Percentiles rank a stretch among this genome's conserved stretches.
phyloP scores from a whole-genome alignment of 257 asterid genomes.

The Rubia yunnanensis region DNA sequence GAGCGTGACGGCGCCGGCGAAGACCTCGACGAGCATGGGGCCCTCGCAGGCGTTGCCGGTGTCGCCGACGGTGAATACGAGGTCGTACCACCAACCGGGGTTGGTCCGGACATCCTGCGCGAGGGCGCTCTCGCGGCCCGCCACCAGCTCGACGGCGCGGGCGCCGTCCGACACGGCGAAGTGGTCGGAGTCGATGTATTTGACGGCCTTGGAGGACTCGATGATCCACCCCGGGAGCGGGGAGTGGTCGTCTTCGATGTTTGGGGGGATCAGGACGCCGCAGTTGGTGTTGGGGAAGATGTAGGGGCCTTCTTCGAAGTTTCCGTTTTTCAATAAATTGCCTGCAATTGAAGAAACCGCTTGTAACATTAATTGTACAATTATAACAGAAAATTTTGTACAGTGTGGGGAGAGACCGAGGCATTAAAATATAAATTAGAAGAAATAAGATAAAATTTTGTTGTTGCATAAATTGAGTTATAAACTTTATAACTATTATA shows the following conservation, averaged over 20 bases:
- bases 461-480: too few species aligned
- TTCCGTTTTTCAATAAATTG: slow-evolving; percentile 70
- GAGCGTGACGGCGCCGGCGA: slow-evolving; percentile 33
- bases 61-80: slow-evolving; percentile 53
- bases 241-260: slow-evolving; percentile 70
- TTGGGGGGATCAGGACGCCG: slow-evolving; percentile 74
- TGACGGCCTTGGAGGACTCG: slow-evolving; percentile 76
- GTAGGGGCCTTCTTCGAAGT: slow-evolving; percentile 84
- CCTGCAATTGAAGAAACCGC: slow-evolving; percentile 22
- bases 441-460: too few species aligned
- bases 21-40: slow-evolving; percentile 59
- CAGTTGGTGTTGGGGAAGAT: slow-evolving; percentile 48
- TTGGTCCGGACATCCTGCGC: slow-evolving; percentile 43
- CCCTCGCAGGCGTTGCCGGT: slow-evolving; percentile 66
- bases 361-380: too few species aligned
- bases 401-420: too few species aligned
- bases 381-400: too few species aligned
- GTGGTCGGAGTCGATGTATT: slow-evolving; percentile 64
- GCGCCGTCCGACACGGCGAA: slow-evolving; percentile 56
- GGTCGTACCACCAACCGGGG: slow-evolving; percentile 31
- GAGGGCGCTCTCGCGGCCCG: slow-evolving; percentile 65
- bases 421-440: too few species aligned
- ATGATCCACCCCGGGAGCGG: slow-evolving; percentile 82
- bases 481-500: too few species aligned
- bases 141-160: slow-evolving; percentile 62